Percentiles rank a stretch among this genome's conserved stretches.
Evolutionary conservation across 768 basidiomycete species (phyloP).

Genomic region (Pleurotus eryngii): DNA sequence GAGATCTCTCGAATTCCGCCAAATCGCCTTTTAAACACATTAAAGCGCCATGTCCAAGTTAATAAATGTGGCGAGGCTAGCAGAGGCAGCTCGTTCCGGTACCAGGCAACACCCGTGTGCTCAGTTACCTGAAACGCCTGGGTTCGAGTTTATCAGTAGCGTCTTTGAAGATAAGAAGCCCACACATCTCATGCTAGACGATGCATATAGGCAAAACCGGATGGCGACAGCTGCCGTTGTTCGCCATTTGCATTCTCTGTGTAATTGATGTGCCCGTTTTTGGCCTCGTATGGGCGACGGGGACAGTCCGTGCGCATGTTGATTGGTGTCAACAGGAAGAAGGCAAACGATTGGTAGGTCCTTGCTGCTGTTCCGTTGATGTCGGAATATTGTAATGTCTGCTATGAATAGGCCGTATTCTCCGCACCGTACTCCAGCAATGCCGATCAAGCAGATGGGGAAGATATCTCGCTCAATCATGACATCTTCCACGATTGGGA

Average conservation of each 20-base stretch:
- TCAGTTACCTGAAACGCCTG: conserved; percentile 40
- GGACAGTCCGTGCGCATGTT: conserved; percentile 49
- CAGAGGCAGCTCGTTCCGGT: conserved; percentile 45
- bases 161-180: conserved; percentile 64
- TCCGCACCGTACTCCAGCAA: conserved; percentile 44
- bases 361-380: not conserved
- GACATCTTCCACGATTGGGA: conserved; percentile 47
- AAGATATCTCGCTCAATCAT: not conserved
- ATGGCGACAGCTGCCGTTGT: conserved; percentile 49
- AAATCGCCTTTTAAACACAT: conserved; percentile 47
- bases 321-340: conserved; percentile 45
- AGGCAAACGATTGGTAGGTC: conserved; percentile 32
- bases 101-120: conserved; percentile 49
- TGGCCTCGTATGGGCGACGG: conserved; percentile 53
- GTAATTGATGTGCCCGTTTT: conserved; percentile 44
- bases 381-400: not conserved
- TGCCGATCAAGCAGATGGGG: conserved; percentile 13
- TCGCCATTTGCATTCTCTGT: conserved; percentile 47
- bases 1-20: conserved; percentile 37
- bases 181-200: conserved; percentile 41
- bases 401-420: conserved; percentile 35
- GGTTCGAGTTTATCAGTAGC: conserved; percentile 52
- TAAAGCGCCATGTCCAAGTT: conserved; percentile 37
- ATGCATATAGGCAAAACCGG: conserved; percentile 57
- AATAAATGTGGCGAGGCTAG: conserved; percentile 32